Evolutionary conservation across 805 yeast genomes (phyloP).

Genomic region (Saccharomycopsis vini): DNA sequence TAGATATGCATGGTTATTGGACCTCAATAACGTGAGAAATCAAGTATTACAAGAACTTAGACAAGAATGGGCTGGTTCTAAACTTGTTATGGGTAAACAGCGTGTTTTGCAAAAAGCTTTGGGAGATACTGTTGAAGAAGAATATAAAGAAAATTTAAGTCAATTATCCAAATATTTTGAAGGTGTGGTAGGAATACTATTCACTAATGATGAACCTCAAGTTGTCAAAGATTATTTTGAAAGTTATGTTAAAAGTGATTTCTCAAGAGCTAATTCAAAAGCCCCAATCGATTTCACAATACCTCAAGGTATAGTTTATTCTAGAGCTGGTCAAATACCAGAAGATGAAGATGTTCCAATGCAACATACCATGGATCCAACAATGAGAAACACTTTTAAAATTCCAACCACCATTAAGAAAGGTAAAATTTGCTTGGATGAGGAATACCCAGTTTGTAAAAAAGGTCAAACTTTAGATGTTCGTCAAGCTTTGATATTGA

Average conservation of each 20-base stretch:
- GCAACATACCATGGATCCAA: conserved; percentile 92
- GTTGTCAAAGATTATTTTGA: conserved; percentile 86
- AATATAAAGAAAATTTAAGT: conserved; percentile 77
- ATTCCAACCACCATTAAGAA: conserved; percentile 84
- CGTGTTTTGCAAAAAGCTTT: conserved; percentile 88
- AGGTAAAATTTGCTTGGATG: conserved; percentile 75
- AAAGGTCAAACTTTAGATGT: conserved; percentile 79
- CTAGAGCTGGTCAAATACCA: conserved; percentile 91
- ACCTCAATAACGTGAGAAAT: conserved; percentile 87
- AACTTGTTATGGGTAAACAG: conserved; percentile 83
- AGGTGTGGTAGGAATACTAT: conserved; percentile 82
- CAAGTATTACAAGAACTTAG: conserved; percentile 92
- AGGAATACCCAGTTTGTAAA: conserved; percentile 72
- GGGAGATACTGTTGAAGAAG: conserved; percentile 82
- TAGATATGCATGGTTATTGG: conserved; percentile 76
- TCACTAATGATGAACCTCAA: conserved; percentile 82
- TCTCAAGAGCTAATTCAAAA: conserved; percentile 78
- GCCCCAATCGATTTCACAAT: conserved; percentile 78
- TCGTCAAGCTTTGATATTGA: conserved; percentile 82
- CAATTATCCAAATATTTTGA: conserved; percentile 51
- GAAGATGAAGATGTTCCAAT: conserved; percentile 91
- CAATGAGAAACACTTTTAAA: conserved; percentile 79
- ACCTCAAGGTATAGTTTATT: conserved; percentile 86
- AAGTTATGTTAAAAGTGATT: conserved; percentile 71
- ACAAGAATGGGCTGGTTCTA: conserved; percentile 86